Base-by-base conservation (phyloP, 164 flowering plant genomes). In the Vitis labrusca region DNA sequence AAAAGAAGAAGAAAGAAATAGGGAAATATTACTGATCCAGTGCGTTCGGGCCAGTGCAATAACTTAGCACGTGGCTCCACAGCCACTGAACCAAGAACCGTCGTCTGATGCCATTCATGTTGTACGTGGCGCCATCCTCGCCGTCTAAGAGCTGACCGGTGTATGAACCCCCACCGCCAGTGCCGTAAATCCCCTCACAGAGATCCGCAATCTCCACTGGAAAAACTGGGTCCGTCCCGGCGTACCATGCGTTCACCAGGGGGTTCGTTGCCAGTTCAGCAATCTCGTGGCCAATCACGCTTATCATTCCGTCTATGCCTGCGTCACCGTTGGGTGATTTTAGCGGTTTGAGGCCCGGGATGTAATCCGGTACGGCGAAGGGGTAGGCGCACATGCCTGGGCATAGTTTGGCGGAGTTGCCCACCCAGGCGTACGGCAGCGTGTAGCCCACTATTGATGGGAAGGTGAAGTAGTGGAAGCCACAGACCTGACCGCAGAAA, bases 181-280 rank as follows among this genome's bases (percentile, higher is more conserved):
- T 90, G 2, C 95, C 95, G 67, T 90, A 90, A 5, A 90, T 87
- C 3, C 95, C 95, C 82, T 90, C 95, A 57, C 99, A 94, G 17
- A 94, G 75, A 73, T 94, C 99, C 3, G 95, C 99, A 10, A 94
- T 89, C 73, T 94, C 99, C 61, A 84, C 86, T 15, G 98, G 99
- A 14, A 80, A 79, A 47, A 72, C 64, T 60, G 97, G 97, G 79
- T 94, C 98, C 66, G 71, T 81, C 1, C 97, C 97, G 0, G 97
- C 98, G 59, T 94, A 94, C 99, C 99, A 94, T 8, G 97, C 98
- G 79, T 92, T 94, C 63, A 89, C 94, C 59, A 94, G 65, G 50
- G 99, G 99, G 80, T 94, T 92, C 8, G 94, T 83, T 0, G 97
- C 88, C 76, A 92, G 79, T 86, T 94, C 99, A 0, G 99, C 99